Conservation (phyloP, 1,139 yeast species). For the Candida freyschussii region DNA sequence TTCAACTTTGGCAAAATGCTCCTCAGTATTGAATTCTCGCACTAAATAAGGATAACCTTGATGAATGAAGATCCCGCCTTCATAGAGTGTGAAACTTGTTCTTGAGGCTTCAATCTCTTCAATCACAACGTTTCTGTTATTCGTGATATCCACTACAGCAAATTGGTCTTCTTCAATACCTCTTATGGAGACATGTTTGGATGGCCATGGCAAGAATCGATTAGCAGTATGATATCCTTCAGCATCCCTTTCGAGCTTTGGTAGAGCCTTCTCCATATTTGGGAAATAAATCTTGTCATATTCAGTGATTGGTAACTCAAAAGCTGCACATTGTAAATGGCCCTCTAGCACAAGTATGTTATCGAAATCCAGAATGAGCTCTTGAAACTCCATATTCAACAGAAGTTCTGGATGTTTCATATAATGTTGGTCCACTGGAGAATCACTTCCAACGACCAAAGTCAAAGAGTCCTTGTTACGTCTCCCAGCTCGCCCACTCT, state of each 20-base stretch:
- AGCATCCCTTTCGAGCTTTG: conserved; percentile 40
- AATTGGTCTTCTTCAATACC: conserved; percentile 74
- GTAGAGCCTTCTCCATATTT: conserved; percentile 30
- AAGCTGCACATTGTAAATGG: conserved; percentile 93
- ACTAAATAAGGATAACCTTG: conserved; percentile 90
- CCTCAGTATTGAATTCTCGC: conserved; percentile 74
- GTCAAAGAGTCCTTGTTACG: conserved; percentile 74
- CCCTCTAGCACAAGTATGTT: conserved; percentile 61
- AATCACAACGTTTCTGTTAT: conserved; percentile 65
- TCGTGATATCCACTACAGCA: conserved; percentile 87
- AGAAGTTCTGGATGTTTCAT: conserved; percentile 65
- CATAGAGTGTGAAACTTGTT: conserved; percentile 86
- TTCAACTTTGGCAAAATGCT: conserved; percentile 73
- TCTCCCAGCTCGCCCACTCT: conserved; percentile 94
- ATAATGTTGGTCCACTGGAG: conserved; percentile 84
- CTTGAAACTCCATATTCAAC: conserved; percentile 46
- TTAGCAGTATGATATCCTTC: conserved; percentile 59
- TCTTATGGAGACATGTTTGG: conserved; percentile 67
- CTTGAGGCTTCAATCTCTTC: conserved; percentile 91
- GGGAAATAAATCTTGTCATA: conserved; percentile 56
- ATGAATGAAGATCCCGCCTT: conserved; percentile 91
- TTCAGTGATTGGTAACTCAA: conserved; percentile 62
- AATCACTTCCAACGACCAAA: conserved; percentile 74
- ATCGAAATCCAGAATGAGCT: conserved; percentile 47
- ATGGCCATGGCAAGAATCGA: conserved; percentile 74